Evolutionary conservation across 2,329 filamentous ascomycete species (phyloP).

Genomic region (Madurella mycetomatis): DNA sequence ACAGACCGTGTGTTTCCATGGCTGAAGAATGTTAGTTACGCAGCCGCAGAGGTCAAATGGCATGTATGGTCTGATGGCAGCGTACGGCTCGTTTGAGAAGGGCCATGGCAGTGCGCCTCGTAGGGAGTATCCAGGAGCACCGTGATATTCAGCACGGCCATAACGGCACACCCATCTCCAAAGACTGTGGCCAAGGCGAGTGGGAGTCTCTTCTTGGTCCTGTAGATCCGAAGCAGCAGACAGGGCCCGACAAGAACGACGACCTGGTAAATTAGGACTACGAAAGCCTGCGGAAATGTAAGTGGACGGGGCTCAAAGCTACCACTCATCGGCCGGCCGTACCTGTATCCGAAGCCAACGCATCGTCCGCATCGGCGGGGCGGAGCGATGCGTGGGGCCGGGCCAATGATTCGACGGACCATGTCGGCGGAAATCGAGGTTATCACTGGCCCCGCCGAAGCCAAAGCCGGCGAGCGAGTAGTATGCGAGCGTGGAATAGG

Average conservation of each 20-base stretch:
- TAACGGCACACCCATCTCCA: constrained; percentile 23
- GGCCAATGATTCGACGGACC: constrained; percentile 4
- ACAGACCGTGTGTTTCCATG: not conserved
- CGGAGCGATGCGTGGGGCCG: not conserved
- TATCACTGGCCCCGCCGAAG: constrained; percentile 7
- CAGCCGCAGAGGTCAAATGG: not conserved
- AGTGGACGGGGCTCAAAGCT: not conserved
- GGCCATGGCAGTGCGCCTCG: constrained; percentile 11
- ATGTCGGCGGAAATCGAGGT: constrained; percentile 4
- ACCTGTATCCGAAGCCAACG: constrained; percentile 15
- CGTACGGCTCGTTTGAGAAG: not conserved
- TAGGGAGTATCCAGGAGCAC: constrained; percentile 10
- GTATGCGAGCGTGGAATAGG: constrained; percentile 29
- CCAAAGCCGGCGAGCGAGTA: constrained; percentile 18
- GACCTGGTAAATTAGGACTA: constrained; percentile 22
- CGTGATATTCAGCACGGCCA: constrained; percentile 24
- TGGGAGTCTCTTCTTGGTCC: constrained; percentile 16
- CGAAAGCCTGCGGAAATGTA: constrained; percentile 15
- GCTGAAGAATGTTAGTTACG: constrained; percentile 5
- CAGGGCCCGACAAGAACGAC: constrained; percentile 19
- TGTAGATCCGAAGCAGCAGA: constrained; percentile 19
- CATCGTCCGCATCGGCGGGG: constrained; percentile 1
- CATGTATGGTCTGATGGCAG: not conserved
- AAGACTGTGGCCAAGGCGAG: constrained; percentile 20
- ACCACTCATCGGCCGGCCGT: not conserved